A percentile compares a stretch with the other conserved stretches of the same genome.
These are phyloP conservation scores for Saturnispora saitoi DNA, from an alignment of 805 yeast genomes.

Conservation along the genomic window DNA sequence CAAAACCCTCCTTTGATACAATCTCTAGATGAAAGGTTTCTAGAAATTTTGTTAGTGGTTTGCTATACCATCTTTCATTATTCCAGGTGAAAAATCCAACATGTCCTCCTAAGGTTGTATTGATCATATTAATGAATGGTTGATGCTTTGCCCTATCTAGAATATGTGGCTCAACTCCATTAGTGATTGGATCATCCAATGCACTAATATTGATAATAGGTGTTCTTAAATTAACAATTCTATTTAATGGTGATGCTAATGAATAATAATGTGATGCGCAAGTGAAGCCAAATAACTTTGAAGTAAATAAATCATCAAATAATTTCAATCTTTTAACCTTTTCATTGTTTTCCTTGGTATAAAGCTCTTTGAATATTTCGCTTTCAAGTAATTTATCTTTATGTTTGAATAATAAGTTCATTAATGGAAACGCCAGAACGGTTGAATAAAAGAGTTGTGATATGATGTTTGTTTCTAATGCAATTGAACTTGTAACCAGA, in stretches of 20 bases:
- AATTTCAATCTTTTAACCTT: constrained; percentile 33
- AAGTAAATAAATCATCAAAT: constrained; percentile 61
- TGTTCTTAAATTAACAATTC: constrained; percentile 44
- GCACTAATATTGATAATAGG: constrained; percentile 62
- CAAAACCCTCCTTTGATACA: constrained; percentile 7
- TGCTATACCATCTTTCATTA: constrained; percentile 60
- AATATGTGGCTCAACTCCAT: constrained; percentile 29
- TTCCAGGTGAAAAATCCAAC: constrained; percentile 63
- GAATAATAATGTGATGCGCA: constrained; percentile 60
- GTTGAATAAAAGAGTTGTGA: constrained; percentile 43
- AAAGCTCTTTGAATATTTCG: constrained; percentile 18
- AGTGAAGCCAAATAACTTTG: constrained; percentile 56
- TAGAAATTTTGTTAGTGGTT: constrained; percentile 38
- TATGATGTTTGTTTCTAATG: constrained; percentile 33
- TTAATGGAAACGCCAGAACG: constrained; percentile 40
- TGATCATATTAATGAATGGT: constrained; percentile 50
- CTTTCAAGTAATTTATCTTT: constrained; percentile 30
- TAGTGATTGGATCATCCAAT: constrained; percentile 68
- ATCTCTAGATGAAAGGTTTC: constrained; percentile 16
- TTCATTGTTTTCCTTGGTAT: constrained; percentile 13
- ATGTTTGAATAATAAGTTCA: constrained; percentile 36
- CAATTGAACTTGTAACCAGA: constrained; percentile 39
- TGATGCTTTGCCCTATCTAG: constrained; percentile 42
- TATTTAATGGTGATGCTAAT: constrained; percentile 47
- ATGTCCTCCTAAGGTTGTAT: constrained; percentile 72